Evolutionary conservation across 2,329 filamentous ascomycete genomes (phyloP).

Genomic region (Aspergillus niger): DNA sequence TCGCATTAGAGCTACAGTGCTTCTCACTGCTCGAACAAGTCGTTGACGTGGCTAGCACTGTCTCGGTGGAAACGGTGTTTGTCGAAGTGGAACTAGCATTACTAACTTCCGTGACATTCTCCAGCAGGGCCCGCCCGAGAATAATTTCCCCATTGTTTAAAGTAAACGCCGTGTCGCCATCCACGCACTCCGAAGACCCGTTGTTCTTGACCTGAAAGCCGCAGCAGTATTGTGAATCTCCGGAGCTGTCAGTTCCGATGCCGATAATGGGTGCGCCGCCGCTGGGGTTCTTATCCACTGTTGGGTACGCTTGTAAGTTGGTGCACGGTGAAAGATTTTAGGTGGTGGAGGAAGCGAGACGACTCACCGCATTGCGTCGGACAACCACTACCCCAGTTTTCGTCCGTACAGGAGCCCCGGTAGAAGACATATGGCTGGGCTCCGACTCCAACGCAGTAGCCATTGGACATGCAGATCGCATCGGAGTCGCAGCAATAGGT

Average conservation of each 20-base stretch:
- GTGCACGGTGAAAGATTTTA: too few species aligned
- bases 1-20: background rate
- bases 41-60: background rate
- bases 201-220: slow-evolving; percentile 2
- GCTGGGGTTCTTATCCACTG: slow-evolving; percentile 3
- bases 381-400: slow-evolving; percentile 4
- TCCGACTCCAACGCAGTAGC: slow-evolving; percentile 6
- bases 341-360: too few species aligned
- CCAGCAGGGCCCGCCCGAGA: background rate
- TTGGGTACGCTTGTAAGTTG: background rate
- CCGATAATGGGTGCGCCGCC: slow-evolving; percentile 6
- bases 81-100: background rate
- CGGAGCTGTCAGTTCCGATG: background rate
- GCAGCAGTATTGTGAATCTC: slow-evolving; percentile 7
- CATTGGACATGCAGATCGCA: slow-evolving; percentile 8
- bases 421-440: background rate
- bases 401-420: slow-evolving; percentile 5
- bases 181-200: background rate
- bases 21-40: background rate
- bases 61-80: background rate
- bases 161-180: slow-evolving; percentile 3
- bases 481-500: slow-evolving; percentile 6
- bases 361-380: slow-evolving; percentile 5
- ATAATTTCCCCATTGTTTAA: slow-evolving; percentile 4
- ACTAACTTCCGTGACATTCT: background rate